Percentiles rank a stretch among this genome's conserved stretches.
Conservation (phyloP, 306 rosid species). For the Urtica urens region DNA sequence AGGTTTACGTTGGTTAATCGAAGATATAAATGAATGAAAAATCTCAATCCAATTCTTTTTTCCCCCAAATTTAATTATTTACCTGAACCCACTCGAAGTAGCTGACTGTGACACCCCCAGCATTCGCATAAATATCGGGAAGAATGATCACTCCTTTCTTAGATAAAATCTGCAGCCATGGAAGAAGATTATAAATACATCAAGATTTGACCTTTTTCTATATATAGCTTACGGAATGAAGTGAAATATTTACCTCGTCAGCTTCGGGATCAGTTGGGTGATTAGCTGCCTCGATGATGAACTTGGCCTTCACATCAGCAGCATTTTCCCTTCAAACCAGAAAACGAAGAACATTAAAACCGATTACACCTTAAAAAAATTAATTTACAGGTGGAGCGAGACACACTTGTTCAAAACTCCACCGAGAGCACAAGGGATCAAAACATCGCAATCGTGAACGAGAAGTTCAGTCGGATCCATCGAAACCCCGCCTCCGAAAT, state of each 20-base stretch:
- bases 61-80: slow-evolving; percentile 1
- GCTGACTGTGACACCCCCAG: slow-evolving; percentile 55
- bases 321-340: slow-evolving; percentile 40
- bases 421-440: slow-evolving; percentile 50
- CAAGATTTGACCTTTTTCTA: too few species aligned
- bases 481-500: slow-evolving; percentile 31
- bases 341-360: not conserved
- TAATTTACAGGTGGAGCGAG: slow-evolving; percentile 2
- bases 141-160: slow-evolving; percentile 44
- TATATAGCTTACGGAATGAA: too few species aligned
- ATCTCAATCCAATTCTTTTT: not conserved
- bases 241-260: slow-evolving; percentile 34
- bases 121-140: slow-evolving; percentile 41
- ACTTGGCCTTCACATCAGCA: slow-evolving; percentile 39
- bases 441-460: slow-evolving; percentile 43
- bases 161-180: slow-evolving; percentile 36
- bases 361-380: not conserved
- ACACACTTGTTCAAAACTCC: slow-evolving; percentile 51
- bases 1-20: not conserved
- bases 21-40: not conserved
- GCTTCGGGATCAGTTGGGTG: slow-evolving; percentile 58
- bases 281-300: slow-evolving; percentile 48
- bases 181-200: too few species aligned
- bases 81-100: slow-evolving; percentile 66
- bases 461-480: slow-evolving; percentile 37